Conservation (phyloP, 2,329 filamentous ascomycete genomes). For the Rhytidhysteron rufulum region DNA sequence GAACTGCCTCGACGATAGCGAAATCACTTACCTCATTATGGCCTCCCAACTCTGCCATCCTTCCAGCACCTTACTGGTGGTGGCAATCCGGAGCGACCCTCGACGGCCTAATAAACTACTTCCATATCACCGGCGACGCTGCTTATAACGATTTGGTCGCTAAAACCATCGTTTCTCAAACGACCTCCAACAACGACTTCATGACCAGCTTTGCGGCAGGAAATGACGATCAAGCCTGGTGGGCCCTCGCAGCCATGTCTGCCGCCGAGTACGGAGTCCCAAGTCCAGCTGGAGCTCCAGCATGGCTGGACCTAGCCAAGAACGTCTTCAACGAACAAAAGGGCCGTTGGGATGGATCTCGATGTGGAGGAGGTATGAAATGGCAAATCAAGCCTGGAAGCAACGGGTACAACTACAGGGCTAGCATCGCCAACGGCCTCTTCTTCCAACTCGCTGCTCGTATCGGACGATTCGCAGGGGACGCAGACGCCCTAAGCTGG, state of each 20-base stretch:
- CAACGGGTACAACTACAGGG: conserved; percentile 71
- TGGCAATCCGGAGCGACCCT: conserved; percentile 30
- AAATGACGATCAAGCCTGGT: conserved; percentile 69
- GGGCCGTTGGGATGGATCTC: conserved; percentile 60
- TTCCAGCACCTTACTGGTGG: conserved; percentile 26
- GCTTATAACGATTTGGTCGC: conserved; percentile 31
- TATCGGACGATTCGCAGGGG: conserved; percentile 61
- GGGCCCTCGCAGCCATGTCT: conserved; percentile 60
- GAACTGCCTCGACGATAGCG: background rate
- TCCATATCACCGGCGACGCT: conserved; percentile 35
- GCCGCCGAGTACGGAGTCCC: conserved; percentile 63
- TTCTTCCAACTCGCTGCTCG: conserved; percentile 74
- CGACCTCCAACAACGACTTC: conserved; percentile 28
- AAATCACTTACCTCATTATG: background rate
- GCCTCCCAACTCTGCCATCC: background rate
- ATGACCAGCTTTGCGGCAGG: conserved; percentile 41
- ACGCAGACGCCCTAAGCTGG: conserved; percentile 52
- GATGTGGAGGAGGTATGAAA: conserved; percentile 64
- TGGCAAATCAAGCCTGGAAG: conserved; percentile 73
- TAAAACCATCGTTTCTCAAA: conserved; percentile 32
- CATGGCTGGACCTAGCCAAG: conserved; percentile 60
- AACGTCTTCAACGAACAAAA: conserved; percentile 68
- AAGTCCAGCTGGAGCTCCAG: conserved; percentile 47
- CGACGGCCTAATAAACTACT: conserved; percentile 27
- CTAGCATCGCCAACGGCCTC: conserved; percentile 68